Evolutionary conservation across 23 red algal genomes (phyloP).

Genomic region (Cyanidiococcus yangmingshanensis): DNA sequence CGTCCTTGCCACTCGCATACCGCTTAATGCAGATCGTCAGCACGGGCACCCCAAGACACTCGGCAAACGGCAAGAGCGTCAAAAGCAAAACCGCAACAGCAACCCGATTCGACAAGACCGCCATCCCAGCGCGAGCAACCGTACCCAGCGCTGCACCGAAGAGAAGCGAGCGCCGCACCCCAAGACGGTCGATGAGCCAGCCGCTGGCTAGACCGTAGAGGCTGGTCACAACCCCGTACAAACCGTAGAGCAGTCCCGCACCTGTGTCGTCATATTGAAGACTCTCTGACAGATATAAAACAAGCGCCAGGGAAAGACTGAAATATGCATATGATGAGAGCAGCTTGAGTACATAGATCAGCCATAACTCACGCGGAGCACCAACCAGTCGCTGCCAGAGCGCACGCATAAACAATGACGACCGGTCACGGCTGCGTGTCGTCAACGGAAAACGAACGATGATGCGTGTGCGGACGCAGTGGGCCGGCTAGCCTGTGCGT

Average conservation of each 20-base stretch:
- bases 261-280: constrained; percentile 55
- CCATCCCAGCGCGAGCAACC: constrained; percentile 42
- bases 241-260: constrained; percentile 75
- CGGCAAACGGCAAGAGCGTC: constrained; percentile 69
- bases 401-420: background rate
- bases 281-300: constrained; percentile 67
- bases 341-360: constrained; percentile 80
- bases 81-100: constrained; percentile 36
- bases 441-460: too few relatives aligned
- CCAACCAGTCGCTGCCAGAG: constrained; percentile 26
- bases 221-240: constrained; percentile 76
- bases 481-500: too few relatives aligned
- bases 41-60: constrained; percentile 81
- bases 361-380: constrained; percentile 67
- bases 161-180: constrained; percentile 51
- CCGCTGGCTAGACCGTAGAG: constrained; percentile 69
- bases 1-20: constrained; percentile 45
- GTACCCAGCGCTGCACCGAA: constrained; percentile 62
- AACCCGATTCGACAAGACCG: constrained; percentile 22
- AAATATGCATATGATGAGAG: constrained; percentile 80
- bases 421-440: background rate
- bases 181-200: constrained; percentile 82
- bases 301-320: constrained; percentile 59
- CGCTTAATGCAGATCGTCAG: constrained; percentile 92
- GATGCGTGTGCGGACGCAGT: too few relatives aligned